Conservation (phyloP, 768 basidiomycete species). For the Hortiboletus flavorubellus region DNA sequence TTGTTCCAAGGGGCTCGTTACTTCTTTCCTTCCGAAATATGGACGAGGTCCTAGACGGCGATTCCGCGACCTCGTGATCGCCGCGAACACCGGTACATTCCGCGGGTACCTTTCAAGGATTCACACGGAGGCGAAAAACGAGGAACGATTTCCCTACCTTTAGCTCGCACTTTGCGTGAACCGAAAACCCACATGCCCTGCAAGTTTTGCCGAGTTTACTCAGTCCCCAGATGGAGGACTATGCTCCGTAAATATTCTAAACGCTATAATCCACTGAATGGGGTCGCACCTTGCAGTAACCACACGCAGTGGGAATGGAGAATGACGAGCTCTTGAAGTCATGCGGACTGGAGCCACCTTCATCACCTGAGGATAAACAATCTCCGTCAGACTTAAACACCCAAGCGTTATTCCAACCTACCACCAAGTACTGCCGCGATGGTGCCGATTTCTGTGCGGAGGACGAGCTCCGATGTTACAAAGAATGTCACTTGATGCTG, state of each 20-base stretch:
- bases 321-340: constrained; percentile 83
- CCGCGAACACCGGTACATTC: constrained; percentile 47
- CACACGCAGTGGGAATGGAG: constrained; percentile 80
- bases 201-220: constrained; percentile 87
- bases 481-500: constrained; percentile 57
- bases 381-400: constrained; percentile 6
- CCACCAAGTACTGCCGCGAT: constrained; percentile 63
- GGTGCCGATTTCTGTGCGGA: constrained; percentile 62
- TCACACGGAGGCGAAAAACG: constrained; percentile 8
- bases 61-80: constrained; percentile 23
- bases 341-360: constrained; percentile 68
- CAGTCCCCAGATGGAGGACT: constrained; percentile 86
- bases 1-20: constrained; percentile 14
- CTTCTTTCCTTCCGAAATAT: constrained; percentile 31
- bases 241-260: constrained; percentile 4
- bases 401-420: constrained; percentile 28
- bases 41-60: constrained; percentile 31
- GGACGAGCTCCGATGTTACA: constrained; percentile 50
- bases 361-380: constrained; percentile 51
- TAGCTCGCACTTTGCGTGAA: constrained; percentile 82
- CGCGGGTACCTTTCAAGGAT: constrained; percentile 58
- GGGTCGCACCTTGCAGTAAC: constrained; percentile 68
- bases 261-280: not conserved
- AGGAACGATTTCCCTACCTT: constrained; percentile 48
- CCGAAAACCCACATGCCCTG: constrained; percentile 70